phyloP scores from a whole-genome alignment of 495 filamentous ascomycete species.

The Podospora sp. region DNA sequence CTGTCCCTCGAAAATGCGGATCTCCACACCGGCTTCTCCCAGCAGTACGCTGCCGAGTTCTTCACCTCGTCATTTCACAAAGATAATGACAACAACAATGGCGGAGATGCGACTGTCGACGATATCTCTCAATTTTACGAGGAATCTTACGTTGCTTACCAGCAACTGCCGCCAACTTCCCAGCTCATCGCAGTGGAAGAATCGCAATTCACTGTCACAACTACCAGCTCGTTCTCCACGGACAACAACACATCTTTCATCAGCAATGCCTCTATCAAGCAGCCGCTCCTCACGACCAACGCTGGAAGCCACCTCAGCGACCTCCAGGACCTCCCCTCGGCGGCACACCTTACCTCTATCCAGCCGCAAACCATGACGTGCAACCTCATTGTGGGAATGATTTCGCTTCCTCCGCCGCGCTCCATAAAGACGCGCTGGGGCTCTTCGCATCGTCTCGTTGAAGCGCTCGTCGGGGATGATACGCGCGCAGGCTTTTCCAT shows the following conservation, averaged over 20 bases:
- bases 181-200: slow-evolving; percentile 40
- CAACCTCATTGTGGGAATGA: slow-evolving; percentile 76
- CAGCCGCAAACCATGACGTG: slow-evolving; percentile 77
- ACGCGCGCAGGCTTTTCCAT: slow-evolving; percentile 79
- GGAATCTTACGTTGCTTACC: slow-evolving; percentile 69
- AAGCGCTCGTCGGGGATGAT: slow-evolving; percentile 84
- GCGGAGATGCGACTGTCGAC: slow-evolving; percentile 24
- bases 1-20: slow-evolving; percentile 43
- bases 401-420: slow-evolving; percentile 69
- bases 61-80: slow-evolving; percentile 46
- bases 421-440: slow-evolving; percentile 55
- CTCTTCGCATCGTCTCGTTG: slow-evolving; percentile 64
- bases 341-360: slow-evolving; percentile 67
- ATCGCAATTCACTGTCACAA: not conserved
- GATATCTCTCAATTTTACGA: slow-evolving; percentile 65
- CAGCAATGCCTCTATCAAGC: slow-evolving; percentile 18
- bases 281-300: slow-evolving; percentile 24
- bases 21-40: slow-evolving; percentile 46
- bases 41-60: slow-evolving; percentile 56
- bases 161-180: slow-evolving; percentile 58
- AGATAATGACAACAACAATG: not conserved
- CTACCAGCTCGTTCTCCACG: slow-evolving; percentile 23
- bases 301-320: slow-evolving; percentile 53
- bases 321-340: slow-evolving; percentile 70
- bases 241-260: slow-evolving; percentile 23